A percentile compares a stretch with the other conserved stretches of the same genome.
phyloP scores from a whole-genome alignment of 176 grass and related monocot genomes.

The Triticum timopheevii region DNA sequence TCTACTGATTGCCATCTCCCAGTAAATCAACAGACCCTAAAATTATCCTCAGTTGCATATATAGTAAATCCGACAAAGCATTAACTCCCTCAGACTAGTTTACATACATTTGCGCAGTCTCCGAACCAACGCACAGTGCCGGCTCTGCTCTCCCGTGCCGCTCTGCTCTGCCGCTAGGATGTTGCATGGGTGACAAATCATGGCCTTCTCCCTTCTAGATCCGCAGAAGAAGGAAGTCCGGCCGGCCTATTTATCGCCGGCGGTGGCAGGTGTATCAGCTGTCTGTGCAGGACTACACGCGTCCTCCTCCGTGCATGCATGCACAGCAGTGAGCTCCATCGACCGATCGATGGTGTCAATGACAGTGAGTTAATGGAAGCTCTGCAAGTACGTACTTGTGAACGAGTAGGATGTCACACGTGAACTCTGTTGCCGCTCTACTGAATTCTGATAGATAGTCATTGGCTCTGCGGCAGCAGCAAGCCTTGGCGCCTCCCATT shows the following conservation, averaged over 20 bases:
- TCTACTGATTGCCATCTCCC: too few relatives aligned
- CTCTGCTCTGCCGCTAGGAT: background rate
- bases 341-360: background rate
- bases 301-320: too few relatives aligned
- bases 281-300: background rate
- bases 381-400: background rate
- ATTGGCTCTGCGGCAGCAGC: conserved; percentile 10
- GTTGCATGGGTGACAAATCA: background rate
- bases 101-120: background rate
- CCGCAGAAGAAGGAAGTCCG: background rate
- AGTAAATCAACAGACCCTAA: too few relatives aligned
- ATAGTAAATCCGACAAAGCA: background rate
- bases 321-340: background rate
- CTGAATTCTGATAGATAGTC: background rate
- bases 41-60: too few relatives aligned
- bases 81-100: background rate
- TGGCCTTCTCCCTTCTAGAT: background rate
- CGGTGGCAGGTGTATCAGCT: background rate
- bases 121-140: background rate
- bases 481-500: background rate
- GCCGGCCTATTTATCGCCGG: background rate
- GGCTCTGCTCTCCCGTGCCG: background rate
- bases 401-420: background rate
- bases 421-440: background rate
- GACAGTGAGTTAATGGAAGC: conserved; percentile 11